Evolutionary conservation across 129 eudicot genomes (phyloP).

Genomic region (Artemisia annua): DNA sequence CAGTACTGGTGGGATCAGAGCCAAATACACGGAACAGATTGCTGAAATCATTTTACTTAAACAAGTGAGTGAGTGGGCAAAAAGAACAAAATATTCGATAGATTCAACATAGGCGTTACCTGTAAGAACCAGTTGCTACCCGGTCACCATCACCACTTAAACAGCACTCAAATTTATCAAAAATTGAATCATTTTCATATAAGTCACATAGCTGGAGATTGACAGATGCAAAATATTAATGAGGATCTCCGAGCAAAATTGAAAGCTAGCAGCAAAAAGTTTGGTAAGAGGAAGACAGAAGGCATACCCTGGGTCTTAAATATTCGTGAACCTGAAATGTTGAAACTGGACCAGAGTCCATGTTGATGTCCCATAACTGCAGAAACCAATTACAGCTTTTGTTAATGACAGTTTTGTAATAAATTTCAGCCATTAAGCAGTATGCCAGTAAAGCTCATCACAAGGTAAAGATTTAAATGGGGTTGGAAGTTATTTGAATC

Average conservation of each 20-base stretch:
- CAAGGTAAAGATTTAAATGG: not conserved
- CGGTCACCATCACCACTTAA: conserved; percentile 95
- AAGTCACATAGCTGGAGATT: conserved; percentile 84
- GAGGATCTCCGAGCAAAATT: conserved; percentile 14
- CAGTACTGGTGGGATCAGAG: conserved; percentile 64
- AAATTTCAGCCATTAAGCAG: not conserved
- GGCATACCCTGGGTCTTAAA: conserved; percentile 84
- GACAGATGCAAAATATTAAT: conserved; percentile 10
- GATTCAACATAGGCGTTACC: conserved; percentile 38
- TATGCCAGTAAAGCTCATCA: not conserved
- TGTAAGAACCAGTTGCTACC: conserved; percentile 97
- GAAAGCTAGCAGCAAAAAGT: not conserved
- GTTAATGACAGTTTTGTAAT: not conserved
- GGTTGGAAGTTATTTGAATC: not conserved
- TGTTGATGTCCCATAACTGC: conserved; percentile 96
- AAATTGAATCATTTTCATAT: conserved; percentile 95
- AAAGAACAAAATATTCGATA: not conserved
- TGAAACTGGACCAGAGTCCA: conserved; percentile 95
- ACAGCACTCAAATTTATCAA: conserved; percentile 97
- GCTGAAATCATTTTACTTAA: conserved; percentile 43
- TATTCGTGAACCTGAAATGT: conserved; percentile 94
- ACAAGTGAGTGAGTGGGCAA: not conserved
- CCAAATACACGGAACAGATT: conserved; percentile 95
- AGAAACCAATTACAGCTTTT: conserved; percentile 19
- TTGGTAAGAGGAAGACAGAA: not conserved